A percentile compares a stretch with the other conserved stretches of the same genome.
Conservation (phyloP, 2,329 filamentous ascomycete species). For the Diaporthe eres region DNA sequence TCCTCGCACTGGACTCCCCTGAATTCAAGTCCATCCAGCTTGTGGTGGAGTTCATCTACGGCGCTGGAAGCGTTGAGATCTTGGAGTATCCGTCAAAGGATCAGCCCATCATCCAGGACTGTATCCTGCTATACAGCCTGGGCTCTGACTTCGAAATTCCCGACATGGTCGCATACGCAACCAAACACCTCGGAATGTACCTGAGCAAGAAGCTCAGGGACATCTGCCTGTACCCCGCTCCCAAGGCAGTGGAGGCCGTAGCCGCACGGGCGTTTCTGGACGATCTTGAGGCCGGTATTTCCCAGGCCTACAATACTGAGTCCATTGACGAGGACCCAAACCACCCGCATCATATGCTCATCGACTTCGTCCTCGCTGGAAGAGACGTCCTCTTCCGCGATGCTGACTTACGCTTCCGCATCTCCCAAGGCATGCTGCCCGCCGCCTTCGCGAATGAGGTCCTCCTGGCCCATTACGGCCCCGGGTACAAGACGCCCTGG, state of each 20-base stretch:
- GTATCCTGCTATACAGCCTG: not conserved
- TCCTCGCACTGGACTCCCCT: not conserved
- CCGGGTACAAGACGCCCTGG: slow-evolving; percentile 1
- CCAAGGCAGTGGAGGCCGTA: rapidly evolving
- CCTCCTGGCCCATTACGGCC: not conserved
- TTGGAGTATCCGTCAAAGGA: not conserved
- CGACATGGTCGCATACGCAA: not conserved
- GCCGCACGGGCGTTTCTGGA: not conserved
- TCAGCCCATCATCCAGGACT: not conserved
- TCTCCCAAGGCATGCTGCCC: not conserved
- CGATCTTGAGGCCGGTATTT: not conserved
- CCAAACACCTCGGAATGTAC: not conserved
- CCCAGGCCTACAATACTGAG: not conserved
- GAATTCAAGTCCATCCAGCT: not conserved
- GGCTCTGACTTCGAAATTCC: slow-evolving; percentile 17
- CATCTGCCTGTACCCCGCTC: not conserved
- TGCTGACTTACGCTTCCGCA: not conserved
- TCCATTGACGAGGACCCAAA: not conserved
- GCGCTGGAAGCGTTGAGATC: not conserved
- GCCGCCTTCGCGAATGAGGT: not conserved
- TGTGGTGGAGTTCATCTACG: not conserved
- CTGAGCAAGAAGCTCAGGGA: not conserved
- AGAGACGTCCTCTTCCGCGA: slow-evolving; percentile 28
- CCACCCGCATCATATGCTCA: slow-evolving; percentile 13
- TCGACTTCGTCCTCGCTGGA: slow-evolving; percentile 32